Evolutionary conservation across 495 filamentous ascomycete species (phyloP).

Genomic region (Podospora tetraspora): DNA sequence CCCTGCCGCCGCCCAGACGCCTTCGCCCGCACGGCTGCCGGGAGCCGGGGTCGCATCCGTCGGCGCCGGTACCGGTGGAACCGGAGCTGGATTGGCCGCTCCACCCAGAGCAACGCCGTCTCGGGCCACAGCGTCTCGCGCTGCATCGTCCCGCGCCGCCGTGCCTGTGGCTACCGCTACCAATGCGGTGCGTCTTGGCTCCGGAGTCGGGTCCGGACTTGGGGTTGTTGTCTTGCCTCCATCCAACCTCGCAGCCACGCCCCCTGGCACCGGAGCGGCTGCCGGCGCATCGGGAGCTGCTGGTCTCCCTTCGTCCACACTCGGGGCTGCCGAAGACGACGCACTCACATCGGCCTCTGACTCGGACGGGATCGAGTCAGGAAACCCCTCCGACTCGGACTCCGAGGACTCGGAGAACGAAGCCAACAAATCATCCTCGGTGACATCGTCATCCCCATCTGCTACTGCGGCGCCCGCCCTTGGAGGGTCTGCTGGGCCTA

Average conservation of each 20-base stretch:
- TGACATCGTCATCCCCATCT: background rate
- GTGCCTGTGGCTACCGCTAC: background rate
- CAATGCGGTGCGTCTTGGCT: background rate
- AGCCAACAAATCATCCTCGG: background rate
- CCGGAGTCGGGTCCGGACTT: background rate
- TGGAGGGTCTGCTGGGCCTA: background rate
- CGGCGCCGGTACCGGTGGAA: background rate
- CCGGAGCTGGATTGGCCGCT: background rate
- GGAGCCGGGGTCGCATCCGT: background rate
- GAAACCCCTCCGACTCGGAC: conserved; percentile 9
- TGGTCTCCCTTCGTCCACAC: background rate
- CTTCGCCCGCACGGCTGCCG: background rate
- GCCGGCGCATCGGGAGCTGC: background rate
- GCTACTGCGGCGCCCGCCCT: background rate
- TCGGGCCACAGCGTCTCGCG: background rate
- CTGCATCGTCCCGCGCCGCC: background rate
- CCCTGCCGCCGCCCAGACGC: background rate
- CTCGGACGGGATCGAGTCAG: conserved; percentile 8
- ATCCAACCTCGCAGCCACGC: background rate
- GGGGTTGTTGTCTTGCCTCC: background rate
- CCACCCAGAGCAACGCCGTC: background rate
- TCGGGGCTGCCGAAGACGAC: conserved; percentile 1
- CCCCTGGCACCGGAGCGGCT: background rate
- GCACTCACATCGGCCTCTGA: background rate
- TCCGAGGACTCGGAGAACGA: conserved; percentile 1